Conservation (phyloP, 768 basidiomycete genomes). For the Tulasnella sp. region DNA sequence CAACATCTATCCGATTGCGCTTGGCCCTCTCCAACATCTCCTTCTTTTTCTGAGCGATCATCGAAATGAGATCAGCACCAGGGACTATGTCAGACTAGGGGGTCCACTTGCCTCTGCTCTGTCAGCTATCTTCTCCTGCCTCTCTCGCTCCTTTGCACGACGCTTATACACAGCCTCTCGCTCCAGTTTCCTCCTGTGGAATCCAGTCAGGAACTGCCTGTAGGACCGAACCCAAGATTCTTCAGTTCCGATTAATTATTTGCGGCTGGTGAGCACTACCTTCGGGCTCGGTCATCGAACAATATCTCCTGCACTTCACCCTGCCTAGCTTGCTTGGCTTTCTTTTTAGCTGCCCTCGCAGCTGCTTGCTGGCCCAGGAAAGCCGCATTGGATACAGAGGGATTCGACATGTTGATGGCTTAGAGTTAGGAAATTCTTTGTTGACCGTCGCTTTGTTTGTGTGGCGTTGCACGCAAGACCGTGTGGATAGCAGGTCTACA, state of each 20-base stretch:
- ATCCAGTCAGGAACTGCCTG: slow-evolving; percentile 88
- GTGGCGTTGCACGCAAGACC: slow-evolving; percentile 25
- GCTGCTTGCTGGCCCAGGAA: slow-evolving; percentile 56
- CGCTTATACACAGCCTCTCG: slow-evolving; percentile 69
- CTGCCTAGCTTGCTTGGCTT: slow-evolving; percentile 46
- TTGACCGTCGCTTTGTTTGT: not conserved
- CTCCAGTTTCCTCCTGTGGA: slow-evolving; percentile 84
- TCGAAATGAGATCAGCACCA: not conserved
- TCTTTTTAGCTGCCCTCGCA: slow-evolving; percentile 50
- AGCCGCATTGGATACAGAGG: slow-evolving; percentile 39
- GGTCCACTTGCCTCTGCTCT: slow-evolving; percentile 32
- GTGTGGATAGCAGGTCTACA: slow-evolving; percentile 29
- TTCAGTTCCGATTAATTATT: not conserved
- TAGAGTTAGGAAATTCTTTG: not conserved
- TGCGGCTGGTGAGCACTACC: slow-evolving; percentile 35
- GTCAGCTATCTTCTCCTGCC: slow-evolving; percentile 67
- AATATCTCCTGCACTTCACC: slow-evolving; percentile 70
- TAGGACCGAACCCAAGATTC: not conserved
- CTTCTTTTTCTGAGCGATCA: slow-evolving; percentile 54
- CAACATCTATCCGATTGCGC: slow-evolving; percentile 69
- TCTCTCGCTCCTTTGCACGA: slow-evolving; percentile 65
- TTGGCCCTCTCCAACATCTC: slow-evolving; percentile 67
- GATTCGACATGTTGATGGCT: not conserved
- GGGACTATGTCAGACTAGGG: not conserved
- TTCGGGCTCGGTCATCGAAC: slow-evolving; percentile 80